Evolutionary conservation across 257 asterid species (phyloP), one percentile per base, ranked within the genome.

Genomic region (Ilex aquifolium): DNA sequence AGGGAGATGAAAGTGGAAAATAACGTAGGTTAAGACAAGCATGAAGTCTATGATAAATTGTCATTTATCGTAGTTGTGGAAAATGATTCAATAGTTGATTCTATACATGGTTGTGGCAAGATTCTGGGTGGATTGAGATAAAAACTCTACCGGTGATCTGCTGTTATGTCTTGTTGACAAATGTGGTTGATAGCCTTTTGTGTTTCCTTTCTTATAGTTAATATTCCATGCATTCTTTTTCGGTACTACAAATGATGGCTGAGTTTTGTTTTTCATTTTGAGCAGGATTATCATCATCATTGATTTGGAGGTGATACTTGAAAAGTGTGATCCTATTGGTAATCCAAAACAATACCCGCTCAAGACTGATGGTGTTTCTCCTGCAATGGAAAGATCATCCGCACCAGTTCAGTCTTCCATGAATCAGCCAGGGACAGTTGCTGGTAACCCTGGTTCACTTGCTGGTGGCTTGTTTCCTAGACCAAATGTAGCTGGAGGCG

Each of bases 241-340:
- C 10, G 10, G 14, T 49, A 49, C 13, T 6, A 12, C 4, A 6
- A 6, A 12, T 11, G 54, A 11, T 4, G 14, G 57, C 11, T 53
- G 11, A 14, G 5, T 15, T 21, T 7, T n/a, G 14, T 53, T 6
- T 0, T 79, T 44, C 16, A 30, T 31, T 60, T 59, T 67, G 78
- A 49, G 77, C 97, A 93, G 99, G 86, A 90, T 93, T 59, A 73
- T 86, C 72, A 93, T 93, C 58, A 79, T 90, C 69, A 60, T 86
- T 62, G 84, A 85, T 59, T 67, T 93, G 69, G 94, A 84, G 5
- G 81, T 93, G 66, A 62, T 87, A 59, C 76, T 71, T 52, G 86
- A 74, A 30, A 65, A 51, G 30, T 93, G 88, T 75, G 91, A 87
- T 73, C 76, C 61, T 61, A 83, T 90, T 84, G 99, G 97, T 29